These are phyloP conservation scores for Meyerozyma smithsonii DNA, from an alignment of 1,139 yeast genomes.

Conservation along the genomic window DNA sequence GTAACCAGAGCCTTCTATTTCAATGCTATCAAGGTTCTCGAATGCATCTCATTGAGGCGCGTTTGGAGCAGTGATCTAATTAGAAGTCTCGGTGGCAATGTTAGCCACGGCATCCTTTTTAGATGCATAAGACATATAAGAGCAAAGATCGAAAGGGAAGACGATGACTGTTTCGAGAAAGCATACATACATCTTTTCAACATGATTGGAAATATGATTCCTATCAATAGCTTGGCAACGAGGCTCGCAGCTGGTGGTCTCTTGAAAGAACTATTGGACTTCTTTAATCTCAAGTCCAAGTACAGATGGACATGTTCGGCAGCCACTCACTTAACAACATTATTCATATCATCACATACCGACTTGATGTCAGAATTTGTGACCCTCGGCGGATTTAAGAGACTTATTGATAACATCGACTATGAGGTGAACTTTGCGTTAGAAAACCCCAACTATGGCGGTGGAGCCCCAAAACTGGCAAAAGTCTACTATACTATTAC, in stretches of 20 bases:
- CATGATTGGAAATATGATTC: slow-evolving; percentile 54
- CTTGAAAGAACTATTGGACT: slow-evolving; percentile 59
- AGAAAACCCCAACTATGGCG: slow-evolving; percentile 48
- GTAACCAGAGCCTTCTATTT: slow-evolving; percentile 50
- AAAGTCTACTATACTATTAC: slow-evolving; percentile 56
- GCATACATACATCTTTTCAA: slow-evolving; percentile 54
- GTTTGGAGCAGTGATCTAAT: slow-evolving; percentile 76
- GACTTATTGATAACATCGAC: slow-evolving; percentile 58
- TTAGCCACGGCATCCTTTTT: slow-evolving; percentile 77
- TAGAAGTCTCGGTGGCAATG: slow-evolving; percentile 84
- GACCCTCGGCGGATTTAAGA: slow-evolving; percentile 59
- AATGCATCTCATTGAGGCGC: slow-evolving; percentile 64
- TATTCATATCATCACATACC: slow-evolving; percentile 44
- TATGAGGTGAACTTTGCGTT: slow-evolving; percentile 66
- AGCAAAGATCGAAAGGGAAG: slow-evolving; percentile 38
- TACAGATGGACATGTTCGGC: slow-evolving; percentile 60
- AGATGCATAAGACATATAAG: slow-evolving; percentile 64
- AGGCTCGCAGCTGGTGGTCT: slow-evolving; percentile 63
- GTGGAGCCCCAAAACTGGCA: slow-evolving; percentile 46
- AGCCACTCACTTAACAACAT: slow-evolving; percentile 58
- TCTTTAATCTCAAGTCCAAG: slow-evolving; percentile 49
- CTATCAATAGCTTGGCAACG: slow-evolving; percentile 46
- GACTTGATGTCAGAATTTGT: slow-evolving; percentile 58
- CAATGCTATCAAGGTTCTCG: slow-evolving; percentile 65
- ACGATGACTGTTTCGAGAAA: slow-evolving; percentile 33